Evolutionary conservation across 106 monocot species (phyloP).

Genomic region (Allium cepa): DNA sequence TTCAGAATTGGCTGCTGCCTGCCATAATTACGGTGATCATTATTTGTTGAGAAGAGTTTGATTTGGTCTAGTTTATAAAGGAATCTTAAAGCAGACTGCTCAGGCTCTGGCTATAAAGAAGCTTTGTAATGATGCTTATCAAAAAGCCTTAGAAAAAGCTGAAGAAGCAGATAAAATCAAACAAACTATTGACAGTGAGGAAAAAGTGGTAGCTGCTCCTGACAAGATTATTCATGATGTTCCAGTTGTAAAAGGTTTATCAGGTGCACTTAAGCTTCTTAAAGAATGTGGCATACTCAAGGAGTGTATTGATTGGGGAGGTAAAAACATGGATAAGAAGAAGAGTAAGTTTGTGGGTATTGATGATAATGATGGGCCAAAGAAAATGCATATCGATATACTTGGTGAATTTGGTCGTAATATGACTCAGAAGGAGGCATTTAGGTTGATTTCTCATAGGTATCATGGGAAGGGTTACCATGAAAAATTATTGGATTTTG

Average conservation of each 20-base stretch:
- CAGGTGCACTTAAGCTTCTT: constrained; percentile 81
- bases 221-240: constrained; percentile 86
- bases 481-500: constrained; percentile 60
- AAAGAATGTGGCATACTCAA: constrained; percentile 79
- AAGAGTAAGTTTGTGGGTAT: constrained; percentile 93
- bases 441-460: constrained; percentile 81
- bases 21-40: too few relatives aligned
- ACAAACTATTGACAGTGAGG: constrained; percentile 2
- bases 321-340: constrained; percentile 95
- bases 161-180: constrained; percentile 40
- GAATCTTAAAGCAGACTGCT: too few relatives aligned
- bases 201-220: constrained; percentile 37
- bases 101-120: too few relatives aligned
- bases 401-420: constrained; percentile 91
- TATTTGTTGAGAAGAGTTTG: too few relatives aligned
- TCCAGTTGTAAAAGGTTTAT: constrained; percentile 80
- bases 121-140: constrained; percentile 69
- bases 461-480: constrained; percentile 86
- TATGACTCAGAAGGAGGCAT: constrained; percentile 97
- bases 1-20: too few relatives aligned
- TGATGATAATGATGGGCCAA: constrained; percentile 61
- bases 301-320: constrained; percentile 87
- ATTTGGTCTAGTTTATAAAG: too few relatives aligned
- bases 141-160: constrained; percentile 72
- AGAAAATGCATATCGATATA: constrained; percentile 90